Base-by-base conservation (phyloP, 1,139 yeast species). In the Hansenula anomala region DNA sequence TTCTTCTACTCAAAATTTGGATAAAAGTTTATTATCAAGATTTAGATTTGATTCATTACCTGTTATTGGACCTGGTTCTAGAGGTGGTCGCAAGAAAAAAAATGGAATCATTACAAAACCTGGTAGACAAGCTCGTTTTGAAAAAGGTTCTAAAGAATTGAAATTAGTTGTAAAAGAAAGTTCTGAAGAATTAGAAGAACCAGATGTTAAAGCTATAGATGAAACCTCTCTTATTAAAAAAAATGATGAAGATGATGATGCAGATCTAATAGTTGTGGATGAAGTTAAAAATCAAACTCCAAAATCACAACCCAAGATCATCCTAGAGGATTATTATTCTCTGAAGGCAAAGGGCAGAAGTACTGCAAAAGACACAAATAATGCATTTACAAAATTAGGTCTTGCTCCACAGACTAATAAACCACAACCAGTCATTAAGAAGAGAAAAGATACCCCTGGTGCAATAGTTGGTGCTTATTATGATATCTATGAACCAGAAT, bases 1-100 rank as follows among this genome's bases (percentile, higher is more conserved):
- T 15, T 26, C 28, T 1, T 36, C 45, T 3, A 41, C 56, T 1
- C 33, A 40, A 11, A 54, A 52, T 36, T 33, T 33, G 14, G 53
- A 52, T 26, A 49, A 51, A 28, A 44, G 51, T 13, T 27, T 54
- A 5, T 28, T 54, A 4, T 50, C 56, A 3, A 46, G 36, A 12
- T 54, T 54, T 25, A 47, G 58, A 41, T 40, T 49, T 6, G 58
- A 54, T 33, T 38, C 49, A 4, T 39, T 30, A 33, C 58, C 58
- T n/a, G 30, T 54, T 1, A 27, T 38, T n/a, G 58, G 58, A 0
- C 56, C 56, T 1, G 58, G 58, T 1, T 52, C 56, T 9, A 44
- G 58, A 39, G 54, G 55, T 18, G 54, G 55, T 13, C 43, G 48
- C 20, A 42, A 42, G 24, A 42, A 37, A 20, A 33, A 35, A 28